Evolutionary conservation across 805 yeast species (phyloP).

Genomic region (Kodamaea sagamina): DNA sequence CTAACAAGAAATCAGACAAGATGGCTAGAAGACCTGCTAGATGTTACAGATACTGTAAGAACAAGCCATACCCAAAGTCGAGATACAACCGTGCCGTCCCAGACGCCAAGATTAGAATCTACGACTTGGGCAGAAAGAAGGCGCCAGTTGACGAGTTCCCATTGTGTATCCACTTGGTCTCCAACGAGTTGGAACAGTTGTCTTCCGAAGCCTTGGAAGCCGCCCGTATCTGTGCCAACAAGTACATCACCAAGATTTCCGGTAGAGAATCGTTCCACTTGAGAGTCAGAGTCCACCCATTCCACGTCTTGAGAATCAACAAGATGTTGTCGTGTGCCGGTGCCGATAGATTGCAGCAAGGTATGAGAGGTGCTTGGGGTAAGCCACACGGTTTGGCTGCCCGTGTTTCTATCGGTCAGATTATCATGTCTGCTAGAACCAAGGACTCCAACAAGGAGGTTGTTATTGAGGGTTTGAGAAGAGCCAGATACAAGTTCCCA

Average conservation of each 20-base stretch:
- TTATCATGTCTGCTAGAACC: conserved; percentile 96
- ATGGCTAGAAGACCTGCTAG: conserved; percentile 99
- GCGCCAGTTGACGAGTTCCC: conserved; percentile 99
- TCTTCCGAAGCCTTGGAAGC: conserved; percentile 99
- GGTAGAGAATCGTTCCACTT: conserved; percentile 99
- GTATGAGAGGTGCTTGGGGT: conserved; percentile 99
- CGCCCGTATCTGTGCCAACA: conserved; percentile 99
- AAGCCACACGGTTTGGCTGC: conserved; percentile 99
- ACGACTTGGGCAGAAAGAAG: conserved; percentile 99
- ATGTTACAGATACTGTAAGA: conserved; percentile 99
- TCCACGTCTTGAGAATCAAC: conserved; percentile 99
- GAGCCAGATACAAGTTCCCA: conserved; percentile 99
- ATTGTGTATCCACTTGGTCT: conserved; percentile 97
- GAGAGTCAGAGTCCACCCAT: conserved; percentile 99
- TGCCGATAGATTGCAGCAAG: conserved; percentile 99
- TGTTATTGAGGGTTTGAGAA: conserved; percentile 98
- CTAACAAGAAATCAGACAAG: conserved; percentile 49
- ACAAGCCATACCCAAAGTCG: conserved; percentile 99
- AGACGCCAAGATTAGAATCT: conserved; percentile 98
- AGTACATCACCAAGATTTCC: conserved; percentile 94
- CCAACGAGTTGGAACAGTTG: conserved; percentile 98
- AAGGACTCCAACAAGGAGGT: conserved; percentile 97
- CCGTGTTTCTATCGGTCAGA: conserved; percentile 98
- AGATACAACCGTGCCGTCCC: conserved; percentile 99
- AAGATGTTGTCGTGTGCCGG: conserved; percentile 99